These are phyloP conservation scores for Elymus sibiricus DNA, from an alignment of 176 grass and related monocot species.

Conservation along the genomic window DNA sequence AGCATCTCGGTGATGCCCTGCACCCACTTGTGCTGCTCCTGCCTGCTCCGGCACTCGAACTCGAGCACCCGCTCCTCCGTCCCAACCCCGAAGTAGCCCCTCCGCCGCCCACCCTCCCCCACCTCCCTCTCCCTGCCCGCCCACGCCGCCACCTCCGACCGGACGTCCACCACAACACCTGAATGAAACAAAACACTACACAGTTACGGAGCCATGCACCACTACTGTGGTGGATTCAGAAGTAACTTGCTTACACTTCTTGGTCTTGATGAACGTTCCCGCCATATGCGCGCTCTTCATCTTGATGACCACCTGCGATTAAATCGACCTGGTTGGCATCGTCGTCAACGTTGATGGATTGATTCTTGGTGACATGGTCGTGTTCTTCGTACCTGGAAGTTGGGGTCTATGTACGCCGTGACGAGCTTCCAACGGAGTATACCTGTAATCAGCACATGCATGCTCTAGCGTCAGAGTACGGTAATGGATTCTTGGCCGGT, in stretches of 20 bases:
- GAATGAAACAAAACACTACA: background rate
- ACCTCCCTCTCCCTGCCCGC: slow-evolving; percentile 81
- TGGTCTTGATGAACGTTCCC: slow-evolving; percentile 86
- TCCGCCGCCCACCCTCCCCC: slow-evolving; percentile 47
- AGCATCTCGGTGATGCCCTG: slow-evolving; percentile 77
- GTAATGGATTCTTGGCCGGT: too few species aligned
- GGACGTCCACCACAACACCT: slow-evolving; percentile 67
- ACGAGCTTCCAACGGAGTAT: slow-evolving; percentile 97
- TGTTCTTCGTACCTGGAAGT: slow-evolving; percentile 28
- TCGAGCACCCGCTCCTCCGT: slow-evolving; percentile 73
- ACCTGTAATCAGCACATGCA: too few species aligned
- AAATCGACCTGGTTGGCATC: too few species aligned
- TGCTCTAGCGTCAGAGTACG: too few species aligned
- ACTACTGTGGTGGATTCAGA: too few species aligned
- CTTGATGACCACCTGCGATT: slow-evolving; percentile 49
- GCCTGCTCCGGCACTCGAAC: slow-evolving; percentile 80
- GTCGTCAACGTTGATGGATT: too few species aligned
- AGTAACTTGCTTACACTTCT: slow-evolving; percentile 60
- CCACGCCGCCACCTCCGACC: slow-evolving; percentile 68
- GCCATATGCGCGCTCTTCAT: slow-evolving; percentile 91
- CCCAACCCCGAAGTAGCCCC: slow-evolving; percentile 81
- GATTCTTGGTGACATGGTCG: too few species aligned
- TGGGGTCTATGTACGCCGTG: slow-evolving; percentile 61
- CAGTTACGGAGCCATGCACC: too few species aligned
- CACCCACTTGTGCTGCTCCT: slow-evolving; percentile 64